phyloP scores from a whole-genome alignment of 1,139 yeast species.

The Geotrichum aggregatum region DNA sequence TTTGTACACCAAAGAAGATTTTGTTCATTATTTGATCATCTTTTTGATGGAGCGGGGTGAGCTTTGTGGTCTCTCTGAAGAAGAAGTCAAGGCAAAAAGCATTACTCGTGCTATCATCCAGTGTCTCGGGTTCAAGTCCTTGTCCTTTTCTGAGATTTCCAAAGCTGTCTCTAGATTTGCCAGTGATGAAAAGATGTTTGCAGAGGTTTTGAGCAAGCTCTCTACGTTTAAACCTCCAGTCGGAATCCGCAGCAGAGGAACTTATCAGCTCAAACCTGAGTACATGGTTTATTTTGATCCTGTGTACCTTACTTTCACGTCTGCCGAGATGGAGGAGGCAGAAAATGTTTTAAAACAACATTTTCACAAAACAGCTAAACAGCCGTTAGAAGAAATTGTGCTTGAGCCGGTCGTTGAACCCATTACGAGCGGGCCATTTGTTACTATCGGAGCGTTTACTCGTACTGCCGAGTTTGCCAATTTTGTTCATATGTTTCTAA shows the following conservation, averaged over 20 bases:
- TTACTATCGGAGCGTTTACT: slow-evolving; percentile 35
- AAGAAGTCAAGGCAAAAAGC: slow-evolving; percentile 49
- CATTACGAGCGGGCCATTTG: slow-evolving; percentile 35
- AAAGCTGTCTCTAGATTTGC: slow-evolving; percentile 72
- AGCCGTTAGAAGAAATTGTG: slow-evolving; percentile 32
- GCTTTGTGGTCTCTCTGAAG: slow-evolving; percentile 48
- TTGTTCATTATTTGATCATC: slow-evolving; percentile 63
- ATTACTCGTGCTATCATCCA: slow-evolving; percentile 72
- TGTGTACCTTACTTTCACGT: slow-evolving; percentile 68
- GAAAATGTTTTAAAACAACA: slow-evolving; percentile 51
- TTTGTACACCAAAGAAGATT: slow-evolving; percentile 76
- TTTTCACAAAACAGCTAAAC: slow-evolving; percentile 32
- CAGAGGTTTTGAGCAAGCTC: slow-evolving; percentile 55
- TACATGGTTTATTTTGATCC: slow-evolving; percentile 62
- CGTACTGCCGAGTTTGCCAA: slow-evolving; percentile 37
- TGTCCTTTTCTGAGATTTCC: slow-evolving; percentile 67
- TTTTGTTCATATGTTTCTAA: slow-evolving; percentile 30
- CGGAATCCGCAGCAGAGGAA: slow-evolving; percentile 62
- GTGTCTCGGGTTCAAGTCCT: slow-evolving; percentile 66
- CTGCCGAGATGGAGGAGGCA: slow-evolving; percentile 78
- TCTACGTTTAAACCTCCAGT: slow-evolving; percentile 62
- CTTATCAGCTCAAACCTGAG: slow-evolving; percentile 60
- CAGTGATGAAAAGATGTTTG: slow-evolving; percentile 64
- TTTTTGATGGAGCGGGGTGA: slow-evolving; percentile 64
- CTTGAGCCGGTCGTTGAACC: slow-evolving; percentile 37